Conservation (phyloP, 139 green algal species). For the Chlamydomonas applanata region DNA sequence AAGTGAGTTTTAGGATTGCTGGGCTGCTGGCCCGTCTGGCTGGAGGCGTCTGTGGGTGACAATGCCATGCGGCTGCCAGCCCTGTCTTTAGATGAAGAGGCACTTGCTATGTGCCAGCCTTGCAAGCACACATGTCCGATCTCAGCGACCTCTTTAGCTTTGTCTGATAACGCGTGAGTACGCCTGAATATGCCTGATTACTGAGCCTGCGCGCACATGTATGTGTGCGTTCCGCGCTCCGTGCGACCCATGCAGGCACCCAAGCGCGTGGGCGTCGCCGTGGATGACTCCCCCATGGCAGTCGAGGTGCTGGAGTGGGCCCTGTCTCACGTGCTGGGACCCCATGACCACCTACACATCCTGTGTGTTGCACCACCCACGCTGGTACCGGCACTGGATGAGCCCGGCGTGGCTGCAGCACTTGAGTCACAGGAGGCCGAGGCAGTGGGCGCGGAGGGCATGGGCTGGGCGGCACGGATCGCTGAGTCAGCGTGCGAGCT, state of each 20-base stretch:
- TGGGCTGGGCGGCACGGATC: neutral
- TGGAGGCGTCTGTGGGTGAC: too few species aligned
- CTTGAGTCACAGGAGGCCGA: slow-evolving; percentile 35
- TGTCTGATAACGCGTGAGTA: too few species aligned
- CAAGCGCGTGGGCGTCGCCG: slow-evolving; percentile 27
- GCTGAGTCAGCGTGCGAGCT: neutral
- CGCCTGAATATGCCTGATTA: too few species aligned
- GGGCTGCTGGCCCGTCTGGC: too few species aligned
- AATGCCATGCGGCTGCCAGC: too few species aligned
- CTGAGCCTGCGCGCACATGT: too few species aligned
- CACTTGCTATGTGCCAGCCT: too few species aligned
- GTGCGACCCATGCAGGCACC: slow-evolving; percentile 6
- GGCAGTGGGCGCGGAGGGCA: slow-evolving; percentile 5
- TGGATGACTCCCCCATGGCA: slow-evolving; percentile 36
- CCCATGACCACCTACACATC: slow-evolving; percentile 53
- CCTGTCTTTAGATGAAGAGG: too few species aligned
- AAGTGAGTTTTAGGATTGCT: too few species aligned
- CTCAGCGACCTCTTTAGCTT: too few species aligned
- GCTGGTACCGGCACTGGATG: slow-evolving; percentile 52
- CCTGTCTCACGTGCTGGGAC: slow-evolving; percentile 27
- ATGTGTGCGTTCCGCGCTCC: neutral
- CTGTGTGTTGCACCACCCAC: slow-evolving; percentile 52
- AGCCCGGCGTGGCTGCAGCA: slow-evolving; percentile 36
- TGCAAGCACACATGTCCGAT: too few species aligned
- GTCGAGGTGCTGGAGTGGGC: slow-evolving; percentile 44